Evolutionary conservation across 768 basidiomycete species (phyloP).

Genomic region (Pleurotus tuber-regium): DNA sequence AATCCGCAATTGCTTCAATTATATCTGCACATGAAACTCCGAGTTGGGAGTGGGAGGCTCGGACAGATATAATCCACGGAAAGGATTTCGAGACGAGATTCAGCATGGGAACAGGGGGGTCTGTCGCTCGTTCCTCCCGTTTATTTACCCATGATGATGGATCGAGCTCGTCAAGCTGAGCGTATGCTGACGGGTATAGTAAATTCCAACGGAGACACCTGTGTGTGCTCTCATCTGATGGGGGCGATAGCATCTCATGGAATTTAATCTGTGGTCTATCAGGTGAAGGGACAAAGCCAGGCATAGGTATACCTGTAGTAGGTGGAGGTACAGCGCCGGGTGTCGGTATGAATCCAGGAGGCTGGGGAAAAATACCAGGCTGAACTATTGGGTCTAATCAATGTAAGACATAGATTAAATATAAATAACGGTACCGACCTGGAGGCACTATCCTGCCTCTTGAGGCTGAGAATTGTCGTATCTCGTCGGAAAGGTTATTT

Average conservation of each 20-base stretch:
- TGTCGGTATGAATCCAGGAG: too few relatives aligned
- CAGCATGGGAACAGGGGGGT: constrained; percentile 53
- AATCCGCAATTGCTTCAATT: constrained; percentile 49
- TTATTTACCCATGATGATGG: constrained; percentile 57
- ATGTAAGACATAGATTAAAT: too few relatives aligned
- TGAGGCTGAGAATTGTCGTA: background rate
- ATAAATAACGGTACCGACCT: too few relatives aligned
- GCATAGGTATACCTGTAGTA: too few relatives aligned
- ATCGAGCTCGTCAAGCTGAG: background rate
- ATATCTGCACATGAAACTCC: constrained; percentile 72
- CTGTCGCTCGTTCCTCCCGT: constrained; percentile 61
- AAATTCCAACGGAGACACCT: constrained; percentile 1
- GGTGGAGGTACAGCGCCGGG: too few relatives aligned
- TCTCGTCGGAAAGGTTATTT: background rate
- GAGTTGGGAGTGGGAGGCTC: constrained; percentile 36
- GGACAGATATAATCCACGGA: constrained; percentile 54
- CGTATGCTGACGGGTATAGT: background rate
- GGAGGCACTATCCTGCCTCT: background rate
- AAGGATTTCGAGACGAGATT: constrained; percentile 49
- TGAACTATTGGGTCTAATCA: too few relatives aligned
- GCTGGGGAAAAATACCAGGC: too few relatives aligned
- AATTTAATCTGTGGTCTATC: background rate
- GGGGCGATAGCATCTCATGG: background rate
- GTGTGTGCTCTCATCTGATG: background rate
- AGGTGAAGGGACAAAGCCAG: too few relatives aligned